Base-by-base conservation (phyloP, 352 stramenopile species). In the Phytophthora rubi region DNA sequence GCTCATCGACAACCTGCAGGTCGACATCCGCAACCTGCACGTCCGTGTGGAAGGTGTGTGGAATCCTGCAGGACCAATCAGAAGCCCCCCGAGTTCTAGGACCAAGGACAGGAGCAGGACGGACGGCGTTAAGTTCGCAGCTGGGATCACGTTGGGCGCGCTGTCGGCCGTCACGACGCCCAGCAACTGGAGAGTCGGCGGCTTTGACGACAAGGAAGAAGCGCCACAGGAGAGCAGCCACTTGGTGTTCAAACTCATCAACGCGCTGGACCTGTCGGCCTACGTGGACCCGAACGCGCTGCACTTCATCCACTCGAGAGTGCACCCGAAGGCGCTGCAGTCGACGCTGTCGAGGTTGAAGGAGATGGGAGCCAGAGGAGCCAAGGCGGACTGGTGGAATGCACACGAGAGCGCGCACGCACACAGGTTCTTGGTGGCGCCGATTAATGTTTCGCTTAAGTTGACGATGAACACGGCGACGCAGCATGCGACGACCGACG, bases 1-100 rank as follows among this genome's bases (percentile, higher is more conserved):
- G 57, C 80, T 97, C 44, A 97, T 97, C 68, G 90, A 97, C 73
- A 97, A 97, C 57, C 68, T 97, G 23, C 90, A 97, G 77, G 83
- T 97, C 54, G 89, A 97, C 57, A 85, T 97, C 13, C 76, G 88
- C 4, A 97, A 97, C 60, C 66, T 96, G 7, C 90, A 97, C 62
- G 90, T 97, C 51, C 85, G 90, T 32, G 87, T 96, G 32, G 90
- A 97, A 71, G 89, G 89, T 47, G 57, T 79, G 21, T 95, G 87
- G 86, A 77, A 67, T 44, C 85, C 86, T 12, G 75, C 79, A 1
- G 51, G 58, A 23, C 57, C 76, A 2, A 65, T 80, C 47, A 61
- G 65, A 12, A 71, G 56, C 30, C 71, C 80, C 18, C 52, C 63
- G 0, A 28, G 62, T 18, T 72, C 77, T 10, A 74, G 60, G 51